Evolutionary conservation across 495 filamentous ascomycete genomes (phyloP), one percentile per base, ranked within the genome.

Genomic region (Annulohypoxylon bovei): DNA sequence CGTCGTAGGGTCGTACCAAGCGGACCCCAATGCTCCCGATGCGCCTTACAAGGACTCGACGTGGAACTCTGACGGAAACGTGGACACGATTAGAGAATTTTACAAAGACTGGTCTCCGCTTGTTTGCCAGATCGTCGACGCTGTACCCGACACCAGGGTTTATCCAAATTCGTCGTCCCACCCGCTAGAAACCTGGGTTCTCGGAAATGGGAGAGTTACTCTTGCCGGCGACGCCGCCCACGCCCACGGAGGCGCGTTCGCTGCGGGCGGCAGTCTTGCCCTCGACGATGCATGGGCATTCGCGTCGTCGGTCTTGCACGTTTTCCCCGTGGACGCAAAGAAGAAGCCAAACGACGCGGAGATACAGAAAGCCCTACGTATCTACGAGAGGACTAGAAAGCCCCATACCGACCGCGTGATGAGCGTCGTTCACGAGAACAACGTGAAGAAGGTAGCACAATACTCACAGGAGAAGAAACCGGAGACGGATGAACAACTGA

Each of bases 211-310:
- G 39, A 77, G 78, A 7, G 80, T 78, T 1, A 83, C 81, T 3
- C 71, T 85, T 0, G 76, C 81, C 9, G 83, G 84, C 6, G 83
- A 85, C 55, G 83, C 83, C 12, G 83, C 83, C 0, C 83, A 86
- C 69, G 78, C 84, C 11, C 83, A 86, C 61, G 84, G 83, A 11
- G 84, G 83, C 23, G 80, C 83, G 4, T 82, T 82, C 59, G 83
- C 84, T 12, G 84, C 84, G 0, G 84, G 82, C 12, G 84, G 83
- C 16, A 83, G 82, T 4, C 71, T 86, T n/a, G 84, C 84, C 0
- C 77, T 86, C 42, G 83, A 85, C 57, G 84, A 86, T 68, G 76
- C 81, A 0, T 81, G 72, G 65, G 67, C 69, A 0, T 67, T 76
- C 18, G 75, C 72, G n/a, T 62, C 78, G 18, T 56, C 78, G 0